phyloP scores from a whole-genome alignment of 2,329 filamentous ascomycete species.

The Neofusicoccum umdonicola region DNA sequence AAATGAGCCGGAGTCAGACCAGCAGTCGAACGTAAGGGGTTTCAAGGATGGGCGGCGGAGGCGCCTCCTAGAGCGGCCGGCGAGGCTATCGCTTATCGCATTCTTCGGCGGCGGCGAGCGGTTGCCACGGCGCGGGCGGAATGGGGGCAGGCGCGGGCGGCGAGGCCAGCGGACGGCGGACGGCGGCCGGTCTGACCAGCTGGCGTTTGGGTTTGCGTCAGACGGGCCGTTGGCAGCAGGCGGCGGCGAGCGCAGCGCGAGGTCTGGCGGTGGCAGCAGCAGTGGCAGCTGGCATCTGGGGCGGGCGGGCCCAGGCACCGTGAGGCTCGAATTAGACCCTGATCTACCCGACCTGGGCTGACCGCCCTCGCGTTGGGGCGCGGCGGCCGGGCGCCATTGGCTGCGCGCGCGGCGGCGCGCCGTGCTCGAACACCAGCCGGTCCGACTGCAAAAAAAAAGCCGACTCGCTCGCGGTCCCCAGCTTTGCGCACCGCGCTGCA shows the following conservation, averaged over 20 bases:
- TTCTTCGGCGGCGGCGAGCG: not conserved
- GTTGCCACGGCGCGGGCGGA: not conserved
- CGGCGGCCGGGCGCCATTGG: not conserved
- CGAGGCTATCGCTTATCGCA: not conserved
- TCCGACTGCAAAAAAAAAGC: conserved; percentile 6
- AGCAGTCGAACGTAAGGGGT: not conserved
- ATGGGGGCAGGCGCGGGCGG: too few species aligned
- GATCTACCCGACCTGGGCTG: conserved; percentile 9
- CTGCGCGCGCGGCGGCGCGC: not conserved
- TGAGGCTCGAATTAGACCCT: conserved; percentile 14
- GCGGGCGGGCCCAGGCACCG: not conserved
- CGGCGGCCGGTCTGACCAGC: not conserved
- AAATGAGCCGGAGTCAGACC: not conserved
- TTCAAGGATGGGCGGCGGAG: not conserved
- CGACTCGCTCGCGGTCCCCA: not conserved
- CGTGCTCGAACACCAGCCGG: not conserved
- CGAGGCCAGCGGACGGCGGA: too few species aligned
- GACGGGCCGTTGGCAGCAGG: not conserved
- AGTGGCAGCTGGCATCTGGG: too few species aligned
- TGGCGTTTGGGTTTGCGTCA: not conserved
- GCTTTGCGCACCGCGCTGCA: conserved; percentile 5
- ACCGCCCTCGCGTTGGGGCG: not conserved
- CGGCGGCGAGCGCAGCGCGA: not conserved
- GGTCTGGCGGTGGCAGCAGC: too few species aligned
- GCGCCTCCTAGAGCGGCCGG: not conserved